Evolutionary conservation across 345 rosid genomes (phyloP).

Genomic region (Durio zibethinus): DNA sequence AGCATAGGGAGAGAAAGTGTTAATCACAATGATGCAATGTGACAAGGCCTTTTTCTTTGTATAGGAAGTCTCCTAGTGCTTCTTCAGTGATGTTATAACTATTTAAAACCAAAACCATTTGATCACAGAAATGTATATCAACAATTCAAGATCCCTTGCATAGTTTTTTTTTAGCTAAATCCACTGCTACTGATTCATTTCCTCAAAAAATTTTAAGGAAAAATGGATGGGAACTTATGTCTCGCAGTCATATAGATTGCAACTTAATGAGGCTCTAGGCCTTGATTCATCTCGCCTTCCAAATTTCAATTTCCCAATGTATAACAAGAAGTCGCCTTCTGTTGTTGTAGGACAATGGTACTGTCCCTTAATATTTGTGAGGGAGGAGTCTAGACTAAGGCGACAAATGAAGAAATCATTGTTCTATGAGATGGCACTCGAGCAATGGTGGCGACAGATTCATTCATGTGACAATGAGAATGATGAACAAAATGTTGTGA

Average conservation of each 20-base stretch:
- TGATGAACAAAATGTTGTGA: conserved; percentile 27
- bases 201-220: conserved; percentile 57
- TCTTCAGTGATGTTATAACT: conserved; percentile 36
- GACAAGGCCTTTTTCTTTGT: conserved; percentile 56
- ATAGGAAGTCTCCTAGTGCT: conserved; percentile 38
- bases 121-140: conserved; percentile 62
- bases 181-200: conserved; percentile 46
- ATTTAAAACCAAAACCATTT: conserved; percentile 53
- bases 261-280: conserved; percentile 59
- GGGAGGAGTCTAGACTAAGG: conserved; percentile 39
- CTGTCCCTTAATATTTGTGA: conserved; percentile 67
- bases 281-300: conserved; percentile 59
- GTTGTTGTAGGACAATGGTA: conserved; percentile 69
- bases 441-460: conserved; percentile 71
- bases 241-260: conserved; percentile 31
- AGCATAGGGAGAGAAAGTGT: not conserved
- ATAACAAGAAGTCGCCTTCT: conserved; percentile 33
- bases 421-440: conserved; percentile 56
- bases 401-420: conserved; percentile 53
- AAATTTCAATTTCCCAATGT: conserved; percentile 36
- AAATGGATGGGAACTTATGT: conserved; percentile 59
- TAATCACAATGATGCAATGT: conserved; percentile 40
- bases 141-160: conserved; percentile 43
- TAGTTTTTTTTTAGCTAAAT: conserved; percentile 54
- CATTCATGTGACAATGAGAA: conserved; percentile 35